Evolutionary conservation across 2,329 filamentous ascomycete species (phyloP), one percentile per base, ranked within the genome.

Genomic region (Septoria linicola): DNA sequence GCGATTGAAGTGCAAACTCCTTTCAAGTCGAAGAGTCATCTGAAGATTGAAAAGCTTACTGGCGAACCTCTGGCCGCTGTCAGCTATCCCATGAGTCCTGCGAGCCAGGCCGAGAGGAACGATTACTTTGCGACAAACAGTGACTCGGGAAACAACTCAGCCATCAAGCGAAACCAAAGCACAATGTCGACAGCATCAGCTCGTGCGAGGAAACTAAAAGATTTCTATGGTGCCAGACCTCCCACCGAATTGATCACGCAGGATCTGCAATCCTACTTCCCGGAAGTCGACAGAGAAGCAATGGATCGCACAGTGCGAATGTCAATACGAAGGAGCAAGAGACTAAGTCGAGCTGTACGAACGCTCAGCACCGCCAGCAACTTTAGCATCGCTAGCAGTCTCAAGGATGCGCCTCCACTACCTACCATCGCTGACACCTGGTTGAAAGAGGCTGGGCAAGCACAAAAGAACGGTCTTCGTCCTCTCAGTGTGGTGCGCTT

Each of bases 241-340:
- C 93, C 93, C 1, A 97, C 92, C 73, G 93, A 99, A 74, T 81
- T 99, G 68, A 99, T 99, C 66, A 92, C 92, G 20, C 95, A 93
- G 17, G 93, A 99, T 67, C 76, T 99, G 53, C 93, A 89, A 1
- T 95, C 91, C 0, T 99, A 97, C 76, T 99, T 99, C 78, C 93
- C 93, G 0, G 90, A 95, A 65, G 92, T 97, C 64, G 84, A 91
- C 42, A 85, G 89, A 49, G 91, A 96, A 67, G 89, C 95, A 62
- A 96, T 99, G 67, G 93, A 97, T 70, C 87, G 90, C 62, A 97
- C 93, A 0, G 91, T 96, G 57, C 87, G 93, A 41, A 82, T 96
- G 71, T 96, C 92, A 0, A 87, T 96, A 70, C 83, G 92, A 61
- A 82, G 93, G 61, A 97, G 92, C 34, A 89, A 88, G 46, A 87